A percentile compares a stretch with the other conserved stretches of the same genome.
Conservation (phyloP, 108 stramenopile species). For the Heterococcus sp. region DNA sequence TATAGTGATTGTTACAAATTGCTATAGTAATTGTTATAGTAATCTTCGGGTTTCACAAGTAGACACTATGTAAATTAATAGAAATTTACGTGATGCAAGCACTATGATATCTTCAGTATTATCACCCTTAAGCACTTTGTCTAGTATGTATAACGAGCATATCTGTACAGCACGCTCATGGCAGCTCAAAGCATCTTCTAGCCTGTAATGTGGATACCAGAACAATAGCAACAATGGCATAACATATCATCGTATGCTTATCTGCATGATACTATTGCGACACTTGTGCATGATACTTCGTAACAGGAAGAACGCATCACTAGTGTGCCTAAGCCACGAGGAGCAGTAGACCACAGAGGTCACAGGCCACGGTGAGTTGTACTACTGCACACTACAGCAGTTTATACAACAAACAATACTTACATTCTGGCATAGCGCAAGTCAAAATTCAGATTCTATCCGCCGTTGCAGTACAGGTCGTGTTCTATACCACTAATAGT, state of each 20-base stretch:
- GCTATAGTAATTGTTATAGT: too few species aligned
- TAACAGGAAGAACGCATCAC: neutral
- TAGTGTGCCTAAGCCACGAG: neutral
- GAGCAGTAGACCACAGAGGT: neutral
- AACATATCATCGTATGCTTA: neutral
- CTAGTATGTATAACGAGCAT: neutral
- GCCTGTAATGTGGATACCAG: neutral
- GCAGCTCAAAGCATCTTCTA: neutral
- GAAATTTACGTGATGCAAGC: constrained; percentile 35
- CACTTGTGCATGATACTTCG: neutral
- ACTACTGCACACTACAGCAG: neutral
- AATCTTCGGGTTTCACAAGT: too few species aligned
- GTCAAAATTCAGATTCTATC: neutral
- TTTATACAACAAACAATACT: neutral
- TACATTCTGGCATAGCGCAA: neutral
- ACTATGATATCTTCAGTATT: neutral
- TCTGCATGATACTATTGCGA: neutral
- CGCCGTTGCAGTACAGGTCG: neutral
- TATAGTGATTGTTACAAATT: neutral
- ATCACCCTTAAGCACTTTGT: neutral
- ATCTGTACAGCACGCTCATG: neutral
- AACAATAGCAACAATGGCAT: neutral
- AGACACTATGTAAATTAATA: constrained; percentile 47
- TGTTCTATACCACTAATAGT: too few species aligned
- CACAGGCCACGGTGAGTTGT: neutral